Evolutionary conservation across 768 basidiomycete genomes (phyloP).

Genomic region (Calvatia gigantea): DNA sequence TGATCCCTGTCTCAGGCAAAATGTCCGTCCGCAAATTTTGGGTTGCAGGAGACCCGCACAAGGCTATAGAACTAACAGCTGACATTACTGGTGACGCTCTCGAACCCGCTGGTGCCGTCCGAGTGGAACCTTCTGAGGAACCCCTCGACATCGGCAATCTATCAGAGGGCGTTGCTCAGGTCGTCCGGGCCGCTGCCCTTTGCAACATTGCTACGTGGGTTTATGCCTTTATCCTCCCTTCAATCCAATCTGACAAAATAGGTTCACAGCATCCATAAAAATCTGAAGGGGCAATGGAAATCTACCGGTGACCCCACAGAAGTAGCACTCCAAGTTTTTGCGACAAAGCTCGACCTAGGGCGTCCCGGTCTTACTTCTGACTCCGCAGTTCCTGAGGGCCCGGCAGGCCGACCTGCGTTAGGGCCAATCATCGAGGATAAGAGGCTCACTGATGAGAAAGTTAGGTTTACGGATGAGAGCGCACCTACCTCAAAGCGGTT

Average conservation of each 20-base stretch:
- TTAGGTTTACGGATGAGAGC: slow-evolving; percentile 18
- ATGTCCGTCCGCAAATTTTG: slow-evolving; percentile 39
- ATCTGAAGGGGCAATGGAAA: slow-evolving; percentile 39
- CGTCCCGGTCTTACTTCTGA: slow-evolving; percentile 25
- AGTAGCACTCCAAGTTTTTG: slow-evolving; percentile 54
- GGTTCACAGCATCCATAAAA: slow-evolving; percentile 29
- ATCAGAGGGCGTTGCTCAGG: slow-evolving; percentile 23
- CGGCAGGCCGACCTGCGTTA: slow-evolving; percentile 19
- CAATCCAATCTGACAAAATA: not conserved
- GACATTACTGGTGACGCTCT: slow-evolving; percentile 29
- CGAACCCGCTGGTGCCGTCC: slow-evolving; percentile 24
- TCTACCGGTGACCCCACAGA: slow-evolving; percentile 55
- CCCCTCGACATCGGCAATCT: slow-evolving; percentile 16
- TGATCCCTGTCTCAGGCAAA: slow-evolving; percentile 23
- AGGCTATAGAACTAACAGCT: slow-evolving; percentile 27
- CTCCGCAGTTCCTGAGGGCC: slow-evolving; percentile 17
- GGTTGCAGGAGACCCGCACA: slow-evolving; percentile 26
- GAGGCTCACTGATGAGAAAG: slow-evolving; percentile 15
- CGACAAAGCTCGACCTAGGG: slow-evolving; percentile 44
- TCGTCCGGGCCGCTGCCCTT: slow-evolving; percentile 28
- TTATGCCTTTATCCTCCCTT: too few relatives aligned
- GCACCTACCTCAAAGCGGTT: slow-evolving; percentile 23
- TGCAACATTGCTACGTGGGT: slow-evolving; percentile 36
- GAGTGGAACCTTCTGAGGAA: not conserved
- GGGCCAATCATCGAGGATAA: slow-evolving; percentile 25